phyloP scores from a whole-genome alignment of 2,329 filamentous ascomycete genomes.

The Neonectria sp. region DNA sequence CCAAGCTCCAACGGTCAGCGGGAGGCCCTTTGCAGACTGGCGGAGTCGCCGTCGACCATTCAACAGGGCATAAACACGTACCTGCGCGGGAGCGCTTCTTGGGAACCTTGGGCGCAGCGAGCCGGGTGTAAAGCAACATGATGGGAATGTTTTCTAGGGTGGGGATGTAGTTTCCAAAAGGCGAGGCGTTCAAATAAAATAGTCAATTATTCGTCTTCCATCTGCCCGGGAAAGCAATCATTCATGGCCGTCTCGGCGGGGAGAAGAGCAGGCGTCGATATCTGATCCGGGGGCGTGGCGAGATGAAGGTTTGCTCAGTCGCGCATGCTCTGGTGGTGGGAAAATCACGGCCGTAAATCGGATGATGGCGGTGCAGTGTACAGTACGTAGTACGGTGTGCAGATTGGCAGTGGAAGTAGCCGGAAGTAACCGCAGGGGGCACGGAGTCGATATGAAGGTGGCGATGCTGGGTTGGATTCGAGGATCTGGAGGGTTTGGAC shows the following conservation, averaged over 20 bases:
- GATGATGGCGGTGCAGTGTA: slow-evolving; percentile 25
- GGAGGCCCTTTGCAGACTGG: neutral
- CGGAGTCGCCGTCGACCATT: neutral
- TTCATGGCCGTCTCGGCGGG: slow-evolving; percentile 30
- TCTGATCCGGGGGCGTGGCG: slow-evolving; percentile 7
- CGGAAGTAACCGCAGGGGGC: slow-evolving; percentile 21
- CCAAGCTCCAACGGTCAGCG: slow-evolving; percentile 49
- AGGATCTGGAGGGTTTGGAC: slow-evolving; percentile 8
- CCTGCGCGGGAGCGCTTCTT: slow-evolving; percentile 68
- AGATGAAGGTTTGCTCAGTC: slow-evolving; percentile 1
- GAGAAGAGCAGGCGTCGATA: slow-evolving; percentile 9
- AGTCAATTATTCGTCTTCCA: slow-evolving; percentile 41
- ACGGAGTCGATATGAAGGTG: slow-evolving; percentile 6
- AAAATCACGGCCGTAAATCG: slow-evolving; percentile 21
- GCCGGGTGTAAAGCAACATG: slow-evolving; percentile 73
- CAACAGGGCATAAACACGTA: slow-evolving; percentile 15
- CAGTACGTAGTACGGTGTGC: slow-evolving; percentile 9
- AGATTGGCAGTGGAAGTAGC: slow-evolving; percentile 9
- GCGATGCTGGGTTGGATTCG: neutral
- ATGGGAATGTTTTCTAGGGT: slow-evolving; percentile 17
- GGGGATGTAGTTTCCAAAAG: slow-evolving; percentile 26
- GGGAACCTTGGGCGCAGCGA: slow-evolving; percentile 68
- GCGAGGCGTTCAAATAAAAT: slow-evolving; percentile 39
- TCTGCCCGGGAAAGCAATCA: slow-evolving; percentile 30
- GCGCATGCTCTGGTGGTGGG: slow-evolving; percentile 12